These are phyloP conservation scores for Aureobasidium uvarum DNA, from an alignment of 2,329 filamentous ascomycete genomes.

Conservation along the genomic window DNA sequence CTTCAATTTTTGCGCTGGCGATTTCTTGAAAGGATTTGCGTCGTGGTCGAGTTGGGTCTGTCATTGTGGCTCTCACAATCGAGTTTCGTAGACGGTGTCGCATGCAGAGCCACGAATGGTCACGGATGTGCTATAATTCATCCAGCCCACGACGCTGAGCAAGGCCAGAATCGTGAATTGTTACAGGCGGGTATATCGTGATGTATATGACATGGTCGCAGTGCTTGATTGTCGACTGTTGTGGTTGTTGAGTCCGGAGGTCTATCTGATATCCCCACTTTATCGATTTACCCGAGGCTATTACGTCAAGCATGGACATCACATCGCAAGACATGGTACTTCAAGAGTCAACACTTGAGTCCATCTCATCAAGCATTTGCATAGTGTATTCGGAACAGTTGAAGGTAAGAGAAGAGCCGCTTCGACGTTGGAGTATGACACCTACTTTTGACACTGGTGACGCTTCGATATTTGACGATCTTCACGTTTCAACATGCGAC, in stretches of 20 bases:
- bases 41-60: background rate
- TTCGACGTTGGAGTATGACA: background rate
- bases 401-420: no score
- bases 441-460: slow-evolving; percentile 1
- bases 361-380: no score
- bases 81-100: background rate
- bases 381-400: background rate
- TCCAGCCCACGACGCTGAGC: background rate
- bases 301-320: background rate
- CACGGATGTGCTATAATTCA: background rate
- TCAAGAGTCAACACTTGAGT: no score
- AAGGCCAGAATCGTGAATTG: background rate
- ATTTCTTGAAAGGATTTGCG: slow-evolving; percentile 3
- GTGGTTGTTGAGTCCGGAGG: no score
- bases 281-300: background rate
- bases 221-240: background rate
- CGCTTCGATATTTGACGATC: slow-evolving; percentile 3
- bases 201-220: background rate
- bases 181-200: background rate
- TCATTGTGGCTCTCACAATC: background rate
- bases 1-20: background rate
- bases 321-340: background rate
- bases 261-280: background rate
- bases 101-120: background rate
- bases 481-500: background rate